Evolutionary conservation across 306 rosid genomes (phyloP).

Genomic region (Vigna angularis): DNA sequence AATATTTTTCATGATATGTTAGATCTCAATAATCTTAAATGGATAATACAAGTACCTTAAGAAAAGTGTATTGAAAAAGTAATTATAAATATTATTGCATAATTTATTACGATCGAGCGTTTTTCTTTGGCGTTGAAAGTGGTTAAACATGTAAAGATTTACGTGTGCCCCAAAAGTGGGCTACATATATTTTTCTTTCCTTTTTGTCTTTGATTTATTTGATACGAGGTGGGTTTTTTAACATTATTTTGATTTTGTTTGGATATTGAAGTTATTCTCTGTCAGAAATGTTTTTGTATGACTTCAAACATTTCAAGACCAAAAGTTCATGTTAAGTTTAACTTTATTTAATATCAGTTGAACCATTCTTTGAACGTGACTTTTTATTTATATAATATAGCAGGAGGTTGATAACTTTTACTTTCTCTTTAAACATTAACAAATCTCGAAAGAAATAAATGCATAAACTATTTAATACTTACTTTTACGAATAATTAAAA

Average conservation of each 20-base stretch:
- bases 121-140: neutral
- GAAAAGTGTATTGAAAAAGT: too few species aligned
- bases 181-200: neutral
- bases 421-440: neutral
- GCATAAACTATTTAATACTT: neutral
- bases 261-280: slow-evolving; percentile 15
- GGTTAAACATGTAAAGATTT: neutral
- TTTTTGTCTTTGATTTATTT: slow-evolving; percentile 10
- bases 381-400: neutral
- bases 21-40: too few species aligned
- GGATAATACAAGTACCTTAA: too few species aligned
- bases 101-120: neutral
- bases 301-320: neutral
- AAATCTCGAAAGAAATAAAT: neutral
- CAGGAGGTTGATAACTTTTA: neutral
- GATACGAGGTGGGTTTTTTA: neutral
- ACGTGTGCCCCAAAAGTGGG: neutral
- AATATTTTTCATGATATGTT: too few species aligned
- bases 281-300: neutral
- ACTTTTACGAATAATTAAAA: neutral
- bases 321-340: neutral
- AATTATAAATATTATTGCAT: too few species aligned
- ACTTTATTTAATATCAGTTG: neutral
- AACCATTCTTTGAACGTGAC: neutral
- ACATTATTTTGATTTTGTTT: slow-evolving; percentile 25